phyloP scores from a whole-genome alignment of 176 grass and related monocot genomes.

The Zoysia japonica region DNA sequence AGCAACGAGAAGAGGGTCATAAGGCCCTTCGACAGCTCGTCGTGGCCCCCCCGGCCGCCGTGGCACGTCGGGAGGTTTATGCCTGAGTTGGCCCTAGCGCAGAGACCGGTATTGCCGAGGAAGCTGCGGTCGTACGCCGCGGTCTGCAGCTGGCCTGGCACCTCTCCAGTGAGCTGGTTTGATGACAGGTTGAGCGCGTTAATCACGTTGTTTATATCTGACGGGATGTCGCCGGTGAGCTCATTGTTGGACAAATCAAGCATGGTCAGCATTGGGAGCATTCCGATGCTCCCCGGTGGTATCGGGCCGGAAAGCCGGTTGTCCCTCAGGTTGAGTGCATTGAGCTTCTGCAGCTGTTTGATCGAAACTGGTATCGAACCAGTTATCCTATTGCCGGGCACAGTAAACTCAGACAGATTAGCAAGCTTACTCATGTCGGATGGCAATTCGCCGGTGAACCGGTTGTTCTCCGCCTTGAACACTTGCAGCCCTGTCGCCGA shows the following conservation, averaged over 20 bases:
- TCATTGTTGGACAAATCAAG: conserved; percentile 65
- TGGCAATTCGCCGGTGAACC: conserved; percentile 50
- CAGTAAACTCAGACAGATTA: conserved; percentile 29
- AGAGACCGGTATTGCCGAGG: conserved; percentile 62
- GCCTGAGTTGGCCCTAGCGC: conserved; percentile 31
- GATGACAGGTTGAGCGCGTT: conserved; percentile 58
- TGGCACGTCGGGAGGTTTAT: conserved; percentile 32
- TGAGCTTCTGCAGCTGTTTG: conserved; percentile 43
- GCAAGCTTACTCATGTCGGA: conserved; percentile 43
- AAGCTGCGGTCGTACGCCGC: conserved; percentile 66
- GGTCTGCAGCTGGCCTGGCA: conserved; percentile 53
- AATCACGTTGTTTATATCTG: conserved; percentile 35
- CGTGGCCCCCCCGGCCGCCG: not conserved
- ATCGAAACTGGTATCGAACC: conserved; percentile 55
- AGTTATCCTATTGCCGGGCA: conserved; percentile 45
- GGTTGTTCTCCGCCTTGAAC: conserved; percentile 61
- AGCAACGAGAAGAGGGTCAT: conserved; percentile 49
- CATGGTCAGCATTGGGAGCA: conserved; percentile 31
- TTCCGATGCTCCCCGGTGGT: conserved; percentile 40
- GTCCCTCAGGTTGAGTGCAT: conserved; percentile 48
- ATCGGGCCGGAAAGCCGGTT: conserved; percentile 63
- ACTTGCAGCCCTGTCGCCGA: conserved; percentile 13
- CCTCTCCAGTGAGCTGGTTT: conserved; percentile 66
- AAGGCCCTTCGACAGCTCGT: conserved; percentile 51
- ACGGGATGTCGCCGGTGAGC: conserved; percentile 57